Evolutionary conservation across 331 rosid species (phyloP).

Genomic region (Prunus yedoensis): DNA sequence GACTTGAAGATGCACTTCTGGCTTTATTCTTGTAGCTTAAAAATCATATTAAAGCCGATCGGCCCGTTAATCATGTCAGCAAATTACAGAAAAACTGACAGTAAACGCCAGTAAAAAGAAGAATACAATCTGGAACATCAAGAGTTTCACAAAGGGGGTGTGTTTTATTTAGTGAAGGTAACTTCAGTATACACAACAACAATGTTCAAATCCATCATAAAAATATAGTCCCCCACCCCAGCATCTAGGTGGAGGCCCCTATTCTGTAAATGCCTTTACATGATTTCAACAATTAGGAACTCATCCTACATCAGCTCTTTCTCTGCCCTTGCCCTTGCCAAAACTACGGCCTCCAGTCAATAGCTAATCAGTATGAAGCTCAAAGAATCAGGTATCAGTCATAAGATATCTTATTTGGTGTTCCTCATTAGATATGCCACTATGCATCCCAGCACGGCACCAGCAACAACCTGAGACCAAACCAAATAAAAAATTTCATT

Average conservation of each 20-base stretch:
- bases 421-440: constrained; percentile 55
- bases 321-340: constrained; percentile 14
- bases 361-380: not conserved
- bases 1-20: too few species aligned
- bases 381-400: constrained; percentile 8
- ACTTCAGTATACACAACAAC: not conserved
- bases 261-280: constrained; percentile 8
- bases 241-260: constrained; percentile 1
- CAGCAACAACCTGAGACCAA: constrained; percentile 63
- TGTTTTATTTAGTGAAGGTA: constrained; percentile 2
- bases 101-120: not conserved
- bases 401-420: constrained; percentile 21
- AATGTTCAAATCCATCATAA: not conserved
- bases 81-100: not conserved
- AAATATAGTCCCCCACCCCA: not conserved
- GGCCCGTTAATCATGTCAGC: too few species aligned
- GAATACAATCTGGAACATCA: not conserved
- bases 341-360: constrained; percentile 1
- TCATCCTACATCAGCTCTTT: constrained; percentile 17
- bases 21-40: too few species aligned
- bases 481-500: not conserved
- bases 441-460: constrained; percentile 69
- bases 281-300: not conserved
- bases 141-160: not conserved
- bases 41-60: too few species aligned